A percentile compares a stretch with the other conserved stretches of the same genome.
Conservation (phyloP, 768 basidiomycete genomes). For the Amanita pallidorosea region DNA sequence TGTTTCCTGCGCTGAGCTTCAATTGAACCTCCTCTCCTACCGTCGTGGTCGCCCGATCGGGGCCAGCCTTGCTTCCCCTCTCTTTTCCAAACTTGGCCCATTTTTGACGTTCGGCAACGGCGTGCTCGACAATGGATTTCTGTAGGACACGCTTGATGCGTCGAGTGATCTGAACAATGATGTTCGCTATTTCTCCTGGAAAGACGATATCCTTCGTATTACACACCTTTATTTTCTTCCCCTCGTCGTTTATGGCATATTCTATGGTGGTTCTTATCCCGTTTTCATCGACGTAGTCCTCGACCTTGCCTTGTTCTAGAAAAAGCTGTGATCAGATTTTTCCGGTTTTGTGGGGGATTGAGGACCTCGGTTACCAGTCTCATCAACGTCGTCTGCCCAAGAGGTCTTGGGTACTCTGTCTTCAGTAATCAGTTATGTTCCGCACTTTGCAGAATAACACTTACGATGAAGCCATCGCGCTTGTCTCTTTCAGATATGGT, state of each 20-base stretch:
- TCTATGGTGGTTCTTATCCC: slow-evolving; percentile 82
- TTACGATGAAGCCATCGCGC: slow-evolving; percentile 2
- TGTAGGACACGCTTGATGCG: slow-evolving; percentile 80
- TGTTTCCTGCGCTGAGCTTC: slow-evolving; percentile 48
- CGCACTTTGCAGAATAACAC: neutral
- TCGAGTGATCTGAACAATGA: slow-evolving; percentile 57
- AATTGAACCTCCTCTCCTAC: slow-evolving; percentile 55
- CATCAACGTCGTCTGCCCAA: slow-evolving; percentile 85
- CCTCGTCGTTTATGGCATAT: slow-evolving; percentile 81
- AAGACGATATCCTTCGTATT: neutral
- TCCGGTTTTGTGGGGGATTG: neutral
- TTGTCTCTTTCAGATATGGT: neutral
- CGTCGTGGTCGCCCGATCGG: slow-evolving; percentile 88
- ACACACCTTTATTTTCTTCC: slow-evolving; percentile 84
- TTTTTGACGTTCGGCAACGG: slow-evolving; percentile 85
- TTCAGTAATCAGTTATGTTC: neutral
- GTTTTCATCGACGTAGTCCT: slow-evolving; percentile 75
- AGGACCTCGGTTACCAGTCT: slow-evolving; percentile 34
- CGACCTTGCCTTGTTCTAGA: slow-evolving; percentile 40
- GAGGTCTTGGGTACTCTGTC: slow-evolving; percentile 51
- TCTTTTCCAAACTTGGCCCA: slow-evolving; percentile 95
- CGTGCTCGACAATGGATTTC: slow-evolving; percentile 88
- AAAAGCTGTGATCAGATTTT: neutral
- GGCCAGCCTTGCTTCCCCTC: slow-evolving; percentile 77
- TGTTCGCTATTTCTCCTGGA: too few species aligned